Evolutionary conservation across 768 basidiomycete species (phyloP).

Genomic region (Basidioascus undulatus): DNA sequence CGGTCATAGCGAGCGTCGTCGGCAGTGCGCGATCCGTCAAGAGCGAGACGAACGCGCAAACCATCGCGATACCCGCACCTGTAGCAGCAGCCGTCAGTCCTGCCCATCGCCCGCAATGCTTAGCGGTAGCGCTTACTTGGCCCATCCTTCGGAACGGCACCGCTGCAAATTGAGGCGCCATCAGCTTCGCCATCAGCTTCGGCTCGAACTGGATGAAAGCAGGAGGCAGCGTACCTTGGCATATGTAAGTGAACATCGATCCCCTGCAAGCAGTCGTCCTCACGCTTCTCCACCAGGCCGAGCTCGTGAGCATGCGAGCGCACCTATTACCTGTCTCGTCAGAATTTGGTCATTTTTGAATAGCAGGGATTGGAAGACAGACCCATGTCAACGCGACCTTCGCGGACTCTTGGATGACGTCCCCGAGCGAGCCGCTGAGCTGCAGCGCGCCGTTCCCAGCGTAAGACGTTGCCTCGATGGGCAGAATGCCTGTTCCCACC

Average conservation of each 20-base stretch:
- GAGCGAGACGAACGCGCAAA: conserved; percentile 66
- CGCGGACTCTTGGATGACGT: conserved; percentile 78
- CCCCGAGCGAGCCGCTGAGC: conserved; percentile 63
- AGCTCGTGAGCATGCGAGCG: conserved; percentile 31
- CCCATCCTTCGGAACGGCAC: conserved; percentile 81
- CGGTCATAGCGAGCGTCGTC: conserved; percentile 61
- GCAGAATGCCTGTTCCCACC: conserved; percentile 30
- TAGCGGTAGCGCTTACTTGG: too few relatives aligned
- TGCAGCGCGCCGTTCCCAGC: conserved; percentile 41
- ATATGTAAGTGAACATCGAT: conserved; percentile 44
- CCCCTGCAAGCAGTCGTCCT: conserved; percentile 27
- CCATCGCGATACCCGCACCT: conserved; percentile 72
- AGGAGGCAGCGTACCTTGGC: too few relatives aligned
- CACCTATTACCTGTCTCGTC: conserved; percentile 7
- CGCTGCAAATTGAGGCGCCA: conserved; percentile 47
- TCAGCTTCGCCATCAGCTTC: too few relatives aligned
- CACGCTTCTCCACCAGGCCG: conserved; percentile 10
- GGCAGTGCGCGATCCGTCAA: conserved; percentile 52
- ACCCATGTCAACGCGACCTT: conserved; percentile 84
- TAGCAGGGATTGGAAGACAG: conserved; percentile 1
- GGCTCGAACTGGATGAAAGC: too few relatives aligned
- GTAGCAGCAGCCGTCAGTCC: too few relatives aligned
- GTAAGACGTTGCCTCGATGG: conserved; percentile 59
- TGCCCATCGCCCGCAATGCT: too few relatives aligned
- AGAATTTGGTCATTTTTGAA: neutral